Conservation (phyloP, 179 eudicot species). For the Carnegiea gigantea region DNA sequence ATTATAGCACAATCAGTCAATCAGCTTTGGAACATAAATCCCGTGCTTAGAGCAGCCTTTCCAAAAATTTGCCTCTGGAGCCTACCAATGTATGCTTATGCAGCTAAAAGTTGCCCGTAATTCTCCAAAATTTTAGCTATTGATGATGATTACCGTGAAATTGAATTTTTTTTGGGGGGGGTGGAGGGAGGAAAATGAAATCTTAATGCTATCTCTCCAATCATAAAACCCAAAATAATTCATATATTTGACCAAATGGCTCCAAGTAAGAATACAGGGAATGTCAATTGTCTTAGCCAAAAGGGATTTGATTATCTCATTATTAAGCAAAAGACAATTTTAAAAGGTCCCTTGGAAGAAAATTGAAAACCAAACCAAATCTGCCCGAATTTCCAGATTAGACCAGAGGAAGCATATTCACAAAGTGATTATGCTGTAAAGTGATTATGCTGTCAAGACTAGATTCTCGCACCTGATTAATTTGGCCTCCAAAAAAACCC, state of each 20-base stretch:
- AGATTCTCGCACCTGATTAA: constrained; percentile 6
- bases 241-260: constrained; percentile 5
- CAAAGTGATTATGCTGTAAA: constrained; percentile 4
- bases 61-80: too few species aligned
- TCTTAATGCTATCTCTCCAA: too few species aligned
- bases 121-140: neutral
- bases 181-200: too few species aligned
- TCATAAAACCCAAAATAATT: too few species aligned
- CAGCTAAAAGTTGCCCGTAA: neutral
- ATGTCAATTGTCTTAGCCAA: neutral
- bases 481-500: neutral
- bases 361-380: constrained; percentile 2
- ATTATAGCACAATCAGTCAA: constrained; percentile 12
- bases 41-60: too few species aligned
- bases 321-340: neutral
- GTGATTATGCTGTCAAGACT: neutral
- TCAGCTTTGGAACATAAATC: neutral
- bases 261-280: constrained; percentile 1
- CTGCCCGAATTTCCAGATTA: constrained; percentile 16
- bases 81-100: too few species aligned
- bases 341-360: neutral
- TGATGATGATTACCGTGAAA: neutral
- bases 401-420: constrained; percentile 10
- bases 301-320: neutral
- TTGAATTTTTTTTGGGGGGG: neutral